Evolutionary conservation across 768 basidiomycete genomes (phyloP), one percentile per base, ranked within the genome.

Genomic region (Gloeophyllum trabeum): DNA sequence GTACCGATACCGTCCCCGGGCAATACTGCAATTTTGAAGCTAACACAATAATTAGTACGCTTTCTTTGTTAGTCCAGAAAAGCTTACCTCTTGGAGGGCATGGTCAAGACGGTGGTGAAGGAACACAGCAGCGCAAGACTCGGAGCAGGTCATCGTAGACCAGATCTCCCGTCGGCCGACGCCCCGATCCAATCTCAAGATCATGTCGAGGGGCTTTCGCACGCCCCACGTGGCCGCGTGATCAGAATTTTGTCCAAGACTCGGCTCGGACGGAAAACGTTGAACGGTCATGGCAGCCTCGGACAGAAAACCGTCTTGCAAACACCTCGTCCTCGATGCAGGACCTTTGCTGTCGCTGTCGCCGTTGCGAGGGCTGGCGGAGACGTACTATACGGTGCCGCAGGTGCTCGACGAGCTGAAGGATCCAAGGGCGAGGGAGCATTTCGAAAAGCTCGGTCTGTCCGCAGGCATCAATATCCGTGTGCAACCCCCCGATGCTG

Each of bases 1-100:
- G 34, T 54, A 90, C 93, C 94, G 53, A 99, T 98, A 46, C 96
- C 96, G 63, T 99, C 96, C 40, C 96, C 96, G n/a, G 83, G 81
- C 34, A 99, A 79, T 41, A 93, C 74, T 25, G 80, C 86, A 57
- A 99, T 76, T 48, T 81, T 81, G 62, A 86, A 96, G 42, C 92
- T 93, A 21, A 30, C 40, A 32, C 28, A 10, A 16, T 16, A 16
- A 32, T 32, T 10, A 32, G 28, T n/a, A n/a, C n/a, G n/a, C n/a
- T n/a, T n/a, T n/a, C n/a, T n/a, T n/a, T n/a, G n/a, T n/a, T n/a
- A n/a, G n/a, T n/a, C n/a, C n/a, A n/a, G n/a, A n/a, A n/a, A n/a
- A n/a, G n/a, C n/a, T n/a, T n/a, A n/a, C n/a, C n/a, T n/a, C n/a
- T n/a, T n/a, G n/a, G n/a, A n/a, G n/a, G n/a, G n/a, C n/a, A n/a